Base-by-base conservation (phyloP, 2,329 filamentous ascomycete genomes). In the Didymella exigua region DNA sequence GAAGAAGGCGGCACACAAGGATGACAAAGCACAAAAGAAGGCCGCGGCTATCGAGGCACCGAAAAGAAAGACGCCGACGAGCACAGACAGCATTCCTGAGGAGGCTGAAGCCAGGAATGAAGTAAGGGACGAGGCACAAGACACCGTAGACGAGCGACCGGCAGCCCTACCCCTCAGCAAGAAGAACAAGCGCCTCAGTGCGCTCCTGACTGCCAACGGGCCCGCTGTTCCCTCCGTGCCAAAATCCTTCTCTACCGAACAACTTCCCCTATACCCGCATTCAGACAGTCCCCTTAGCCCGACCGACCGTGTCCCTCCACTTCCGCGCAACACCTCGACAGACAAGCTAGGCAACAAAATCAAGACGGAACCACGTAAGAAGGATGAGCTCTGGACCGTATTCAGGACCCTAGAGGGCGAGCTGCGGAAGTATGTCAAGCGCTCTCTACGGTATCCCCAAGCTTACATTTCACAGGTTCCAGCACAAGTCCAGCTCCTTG, bases 341-440 rank as follows among this genome's bases (percentile, higher is more conserved):
- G 78, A 81, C 14, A 77, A 75, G 59, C 60, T 77, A 54, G 52
- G 52, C 29, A 76, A 72, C 61, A 66, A 66, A 47, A 58, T 65
- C 60, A 75, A 68, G 56, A 70, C 68, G 66, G 68, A 76, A 65
- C 73, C 70, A 19, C 81, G 81, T 54, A 87, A 84, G 72, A 87
- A 85, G 62, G 88, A 90, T 69, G 87, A 89, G 64, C 78, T 90
- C 14, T 90, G 86, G 86, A 83, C 81, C 27, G 80, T 84, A 14
- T 91, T 90, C 68, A 82, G 87, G 49, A 79, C 79, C n/a, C 77
- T 91, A 23, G 88, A 90, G 61, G 84, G 81, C 31, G 88, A 90
- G 69, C 87, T 82, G 65, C 82, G 86, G 65, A 89, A 89, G 81
- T 86, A 75, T 57, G 79, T 55, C 10, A 14, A 33, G n/a, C 21